Percentiles rank a stretch among this genome's conserved stretches.
These are phyloP conservation scores for Viola odorata DNA, from an alignment of 345 rosid genomes.

Conservation along the genomic window DNA sequence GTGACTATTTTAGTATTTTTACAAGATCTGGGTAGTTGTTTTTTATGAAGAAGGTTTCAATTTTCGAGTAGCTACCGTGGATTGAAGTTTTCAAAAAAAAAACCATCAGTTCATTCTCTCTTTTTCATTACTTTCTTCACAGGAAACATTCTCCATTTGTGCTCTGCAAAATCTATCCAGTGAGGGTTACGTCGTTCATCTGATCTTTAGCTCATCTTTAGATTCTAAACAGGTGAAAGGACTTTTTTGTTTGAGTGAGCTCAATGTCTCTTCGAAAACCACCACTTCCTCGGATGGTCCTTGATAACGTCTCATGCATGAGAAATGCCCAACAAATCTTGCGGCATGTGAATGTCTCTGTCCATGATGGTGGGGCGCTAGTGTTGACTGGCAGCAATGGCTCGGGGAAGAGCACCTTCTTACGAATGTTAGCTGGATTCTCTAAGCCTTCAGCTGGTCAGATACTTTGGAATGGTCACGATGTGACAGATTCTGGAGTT, in stretches of 20 bases:
- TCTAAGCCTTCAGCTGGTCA: slow-evolving; percentile 76
- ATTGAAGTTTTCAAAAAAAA: no score
- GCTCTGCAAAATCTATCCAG: no score
- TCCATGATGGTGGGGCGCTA: slow-evolving; percentile 83
- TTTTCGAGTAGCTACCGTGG: no score
- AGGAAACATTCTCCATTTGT: no score
- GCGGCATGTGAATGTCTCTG: slow-evolving; percentile 60
- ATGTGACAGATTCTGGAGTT: slow-evolving; percentile 60
- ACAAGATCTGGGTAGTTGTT: no score
- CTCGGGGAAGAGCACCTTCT: slow-evolving; percentile 73
- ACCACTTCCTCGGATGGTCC: slow-evolving; percentile 64
- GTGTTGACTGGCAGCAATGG: slow-evolving; percentile 75
- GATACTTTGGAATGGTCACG: slow-evolving; percentile 89
- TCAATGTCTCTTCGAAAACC: slow-evolving; percentile 51
- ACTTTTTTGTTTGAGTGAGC: background rate
- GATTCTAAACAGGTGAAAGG: background rate
- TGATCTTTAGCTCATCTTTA: background rate
- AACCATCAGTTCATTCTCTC: no score
- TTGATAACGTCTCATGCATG: slow-evolving; percentile 88
- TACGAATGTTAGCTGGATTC: slow-evolving; percentile 86
- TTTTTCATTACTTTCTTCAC: no score
- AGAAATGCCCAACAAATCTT: slow-evolving; percentile 84
- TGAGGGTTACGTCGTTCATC: no score
- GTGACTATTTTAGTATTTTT: no score
- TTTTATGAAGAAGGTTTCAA: no score